Base-by-base conservation (phyloP, 176 grass and related monocot species). In the Oryza longistaminata region DNA sequence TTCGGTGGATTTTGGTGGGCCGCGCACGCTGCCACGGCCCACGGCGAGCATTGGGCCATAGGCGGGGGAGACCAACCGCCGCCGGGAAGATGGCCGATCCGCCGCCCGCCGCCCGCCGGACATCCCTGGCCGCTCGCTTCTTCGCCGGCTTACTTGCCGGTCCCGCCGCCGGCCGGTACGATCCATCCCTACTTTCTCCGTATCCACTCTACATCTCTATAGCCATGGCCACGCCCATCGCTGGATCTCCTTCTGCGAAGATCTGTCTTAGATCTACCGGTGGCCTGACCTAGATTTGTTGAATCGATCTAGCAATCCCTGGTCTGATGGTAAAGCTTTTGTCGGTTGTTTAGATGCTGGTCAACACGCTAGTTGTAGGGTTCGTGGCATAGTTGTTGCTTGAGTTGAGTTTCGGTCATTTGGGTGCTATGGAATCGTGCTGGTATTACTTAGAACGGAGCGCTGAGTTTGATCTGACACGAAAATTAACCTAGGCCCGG, bases 231-330 rank as follows among this genome's bases (percentile, higher is more conserved):
- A 21, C 27, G 50, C 42, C 40, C 52, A 22, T 66, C 9, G 3
- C 25, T 25, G 29, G 88, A 82, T 90, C 78, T 85, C 73, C 17
- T 0, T 37, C 26, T 17, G 11, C n/a, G 24, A 33, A 11, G 49
- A 22, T 81, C 44, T 43, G 3, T 9, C 65, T 3, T 1, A 2
- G 3, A 0, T 7, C 4, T 31, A 68, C 60, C 0, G 12, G 34
- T 60, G n/a, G 16, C 29, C 5, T 27, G 33, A 40, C 1, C 74
- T 40, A n/a, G 5, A 24, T 31, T 42, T 39, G 39, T 72, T 26
- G 19, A 73, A 45, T 60, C 25, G 33, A 77, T 26, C 6, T 15
- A 68, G 26, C 55, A 11, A 9, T 9, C 12, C 8, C 15, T 68
- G 58, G 82, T 86, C 83, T 44, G 44, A 8, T 46, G 44, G 7